Evolutionary conservation across 129 eudicot species (phyloP), one percentile per base, ranked within the genome.

Genomic region (Ambrosia artemisiifolia): DNA sequence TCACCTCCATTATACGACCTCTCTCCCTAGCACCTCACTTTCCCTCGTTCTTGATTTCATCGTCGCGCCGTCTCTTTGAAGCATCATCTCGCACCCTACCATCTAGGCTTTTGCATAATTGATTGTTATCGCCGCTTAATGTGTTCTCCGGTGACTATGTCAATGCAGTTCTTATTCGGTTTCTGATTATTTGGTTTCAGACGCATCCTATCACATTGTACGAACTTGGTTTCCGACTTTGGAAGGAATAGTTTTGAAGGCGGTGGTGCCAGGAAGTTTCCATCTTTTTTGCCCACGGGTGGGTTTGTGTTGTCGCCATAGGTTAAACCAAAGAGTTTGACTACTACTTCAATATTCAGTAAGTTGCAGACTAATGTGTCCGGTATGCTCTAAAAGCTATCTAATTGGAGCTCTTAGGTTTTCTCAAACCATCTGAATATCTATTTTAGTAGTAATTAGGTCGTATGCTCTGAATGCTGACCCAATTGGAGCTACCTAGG

Each of bases 21-120:
- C 50, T 85, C 91, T 16, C 81, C 95, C 69, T 80, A 89, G 86
- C 12, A 92, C 85, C 78, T 92, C 96, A 36, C 73, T 91, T 32
- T 91, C n/a, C n/a, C 97, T 11, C 97, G 10, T 96, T 91, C 33
- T 88, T 91, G 96, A 91, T 91, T 62, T 92, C 97, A 0, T 96
- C 97, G 5, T n/a, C n/a, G n/a, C n/a, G n/a, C n/a, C n/a, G n/a
- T n/a, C n/a, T n/a, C n/a, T n/a, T n/a, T n/a, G n/a, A n/a, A n/a
- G n/a, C n/a, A n/a, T n/a, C n/a, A n/a, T 79, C 95, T 0, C 89
- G 95, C 36, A 87, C 83, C 69, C 80, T 82, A n/a, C n/a, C n/a
- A n/a, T n/a, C n/a, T n/a, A n/a, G n/a, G n/a, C n/a, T n/a, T n/a
- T n/a, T n/a, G n/a, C n/a, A n/a, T n/a, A n/a, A n/a, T n/a, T n/a